These are phyloP conservation scores for Botrytis pseudocinerea DNA, from an alignment of 2,329 filamentous ascomycete genomes.

Conservation along the genomic window DNA sequence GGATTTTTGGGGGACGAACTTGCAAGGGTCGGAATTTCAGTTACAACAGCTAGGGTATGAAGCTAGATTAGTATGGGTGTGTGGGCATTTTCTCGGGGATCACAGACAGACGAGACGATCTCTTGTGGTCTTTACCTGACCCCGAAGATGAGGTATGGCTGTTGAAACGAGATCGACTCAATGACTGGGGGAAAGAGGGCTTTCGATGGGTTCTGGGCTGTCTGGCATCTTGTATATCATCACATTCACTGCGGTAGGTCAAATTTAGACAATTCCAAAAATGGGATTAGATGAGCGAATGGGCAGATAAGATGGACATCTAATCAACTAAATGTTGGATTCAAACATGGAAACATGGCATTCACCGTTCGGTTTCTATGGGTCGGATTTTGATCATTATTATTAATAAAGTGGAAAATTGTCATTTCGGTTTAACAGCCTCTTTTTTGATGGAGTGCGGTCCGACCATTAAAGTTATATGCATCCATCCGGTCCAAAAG, in stretches of 20 bases:
- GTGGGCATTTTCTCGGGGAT: not conserved
- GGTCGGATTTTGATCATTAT: not conserved
- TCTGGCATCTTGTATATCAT: not conserved
- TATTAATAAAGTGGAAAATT: slow-evolving; percentile 16
- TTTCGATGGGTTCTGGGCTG: not conserved
- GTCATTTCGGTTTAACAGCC: not conserved
- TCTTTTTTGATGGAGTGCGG: slow-evolving; percentile 10
- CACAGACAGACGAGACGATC: not conserved
- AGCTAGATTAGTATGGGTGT: not conserved
- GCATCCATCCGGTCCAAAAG: slow-evolving; percentile 10
- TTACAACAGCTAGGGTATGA: not conserved
- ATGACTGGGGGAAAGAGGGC: not conserved
- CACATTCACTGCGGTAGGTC: slow-evolving; percentile 7
- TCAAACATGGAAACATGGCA: not conserved
- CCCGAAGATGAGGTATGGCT: not conserved
- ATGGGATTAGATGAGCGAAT: slow-evolving; percentile 14
- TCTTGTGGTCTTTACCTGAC: not conserved
- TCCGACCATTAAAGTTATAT: slow-evolving; percentile 14
- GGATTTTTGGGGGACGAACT: slow-evolving; percentile 1
- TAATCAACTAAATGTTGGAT: slow-evolving; percentile 9
- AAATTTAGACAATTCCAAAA: not conserved
- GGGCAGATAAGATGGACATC: not conserved
- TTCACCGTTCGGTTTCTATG: not conserved
- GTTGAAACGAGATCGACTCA: slow-evolving; percentile 5
- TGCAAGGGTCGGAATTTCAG: not conserved